phyloP scores from a whole-genome alignment of 352 stramenopile species.

The Globisporangium solare region DNA sequence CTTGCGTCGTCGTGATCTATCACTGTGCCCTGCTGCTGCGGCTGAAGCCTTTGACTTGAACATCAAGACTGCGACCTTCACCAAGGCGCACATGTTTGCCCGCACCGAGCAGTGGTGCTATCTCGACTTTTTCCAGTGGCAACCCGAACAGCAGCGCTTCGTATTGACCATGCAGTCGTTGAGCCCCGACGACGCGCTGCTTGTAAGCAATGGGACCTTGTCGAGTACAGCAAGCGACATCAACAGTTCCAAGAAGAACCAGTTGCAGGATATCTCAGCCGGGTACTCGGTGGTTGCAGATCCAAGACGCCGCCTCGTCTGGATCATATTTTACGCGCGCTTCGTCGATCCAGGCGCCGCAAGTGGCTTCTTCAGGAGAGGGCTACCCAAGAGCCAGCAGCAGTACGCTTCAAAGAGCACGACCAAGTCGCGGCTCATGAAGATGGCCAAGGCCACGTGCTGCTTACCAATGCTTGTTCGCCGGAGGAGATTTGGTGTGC shows the following conservation, averaged over 20 bases:
- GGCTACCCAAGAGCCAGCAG: not conserved
- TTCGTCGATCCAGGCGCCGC: constrained; percentile 10
- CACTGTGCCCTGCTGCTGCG: not conserved
- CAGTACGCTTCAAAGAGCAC: constrained; percentile 11
- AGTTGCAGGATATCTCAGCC: constrained; percentile 18
- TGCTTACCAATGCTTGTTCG: constrained; percentile 28
- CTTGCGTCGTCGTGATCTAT: not conserved
- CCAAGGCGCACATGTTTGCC: constrained; percentile 34
- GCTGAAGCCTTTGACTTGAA: constrained; percentile 20
- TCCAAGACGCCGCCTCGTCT: constrained; percentile 12
- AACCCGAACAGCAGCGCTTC: constrained; percentile 18
- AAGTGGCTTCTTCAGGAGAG: not conserved
- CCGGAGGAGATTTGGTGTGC: constrained; percentile 22
- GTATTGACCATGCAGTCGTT: constrained; percentile 31
- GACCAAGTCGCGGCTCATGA: constrained; percentile 22
- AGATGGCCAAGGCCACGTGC: constrained; percentile 33
- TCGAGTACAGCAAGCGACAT: constrained; percentile 13
- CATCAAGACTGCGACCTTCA: constrained; percentile 43
- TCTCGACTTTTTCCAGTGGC: constrained; percentile 20
- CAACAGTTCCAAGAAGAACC: constrained; percentile 17
- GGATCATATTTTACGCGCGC: constrained; percentile 30
- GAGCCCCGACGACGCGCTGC: constrained; percentile 15
- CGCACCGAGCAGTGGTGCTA: constrained; percentile 52
- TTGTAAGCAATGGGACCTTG: constrained; percentile 8
- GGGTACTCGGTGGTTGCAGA: constrained; percentile 20